Base-by-base conservation (phyloP, 768 basidiomycete species). In the Tulasnella sp. region DNA sequence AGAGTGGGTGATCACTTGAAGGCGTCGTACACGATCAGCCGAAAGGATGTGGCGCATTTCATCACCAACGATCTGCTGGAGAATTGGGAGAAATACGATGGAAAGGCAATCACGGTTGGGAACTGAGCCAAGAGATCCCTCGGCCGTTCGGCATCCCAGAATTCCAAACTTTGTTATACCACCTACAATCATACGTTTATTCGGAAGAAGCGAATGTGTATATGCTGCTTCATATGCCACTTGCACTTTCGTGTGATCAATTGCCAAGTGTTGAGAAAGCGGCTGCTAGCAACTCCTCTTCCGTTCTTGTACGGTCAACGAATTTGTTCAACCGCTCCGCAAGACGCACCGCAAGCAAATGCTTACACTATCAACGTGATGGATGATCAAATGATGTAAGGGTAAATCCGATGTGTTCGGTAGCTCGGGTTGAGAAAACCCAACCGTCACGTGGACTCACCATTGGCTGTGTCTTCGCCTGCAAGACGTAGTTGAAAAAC, bases 331-430 rank as follows among this genome's bases (percentile, higher is more conserved):
- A 68, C 53, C 75, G 77, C 25, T 77, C 69, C 2, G 84, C 84
- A 12, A 91, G 71, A 12, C 75, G 71, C 11, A 78, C 75, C 2
- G 87, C 88, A 24, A 91, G 73, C 2, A 87, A 69, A 68, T 91
- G 88, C 67, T 91, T 90, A 66, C 88, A 91, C 88, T 90, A 63
- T 12, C 43, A 49, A 24, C 63, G 24, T 52, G 45, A 31, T 60
- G 52, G 54, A 54, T 51, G 8, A n/a, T n/a, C n/a, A n/a, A n/a
- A n/a, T n/a, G n/a, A n/a, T n/a, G n/a, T n/a, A n/a, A n/a, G n/a
- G n/a, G n/a, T n/a, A n/a, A n/a, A n/a, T n/a, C n/a, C n/a, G n/a
- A n/a, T n/a, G n/a, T n/a, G n/a, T n/a, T n/a, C n/a, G n/a, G n/a
- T n/a, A n/a, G n/a, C n/a, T n/a, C n/a, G n/a, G n/a, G n/a, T n/a